Percentiles rank a stretch among this genome's conserved stretches.
Conservation (phyloP, 1,284 basidiomycete species). For the Boletus hoseneyae region DNA sequence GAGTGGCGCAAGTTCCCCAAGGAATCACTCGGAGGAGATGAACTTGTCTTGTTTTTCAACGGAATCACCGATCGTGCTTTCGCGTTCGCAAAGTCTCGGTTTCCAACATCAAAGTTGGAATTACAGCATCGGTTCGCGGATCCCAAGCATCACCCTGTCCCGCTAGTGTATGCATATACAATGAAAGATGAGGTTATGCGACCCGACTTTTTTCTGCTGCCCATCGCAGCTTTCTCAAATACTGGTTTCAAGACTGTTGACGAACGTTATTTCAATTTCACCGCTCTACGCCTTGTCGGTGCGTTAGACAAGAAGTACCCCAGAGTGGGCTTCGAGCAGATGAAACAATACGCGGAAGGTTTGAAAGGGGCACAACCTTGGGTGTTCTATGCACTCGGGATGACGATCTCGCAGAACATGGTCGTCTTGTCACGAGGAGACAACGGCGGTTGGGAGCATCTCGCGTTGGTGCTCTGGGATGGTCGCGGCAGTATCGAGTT, state of each 20-base stretch:
- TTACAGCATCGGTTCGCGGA: conserved; percentile 14
- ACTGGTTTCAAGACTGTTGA: conserved; percentile 7
- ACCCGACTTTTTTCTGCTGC: conserved; percentile 17
- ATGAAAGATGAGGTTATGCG: conserved; percentile 9
- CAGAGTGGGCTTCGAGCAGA: not conserved
- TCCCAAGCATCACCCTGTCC: conserved; percentile 7
- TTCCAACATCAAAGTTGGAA: not conserved
- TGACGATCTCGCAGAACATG: not conserved
- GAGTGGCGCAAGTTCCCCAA: conserved; percentile 10
- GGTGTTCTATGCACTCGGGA: not conserved
- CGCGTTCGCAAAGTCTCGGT: not conserved
- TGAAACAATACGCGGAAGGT: not conserved
- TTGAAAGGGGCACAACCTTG: not conserved
- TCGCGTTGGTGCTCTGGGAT: not conserved
- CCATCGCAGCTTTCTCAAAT: conserved; percentile 11
- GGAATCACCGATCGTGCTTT: conserved; percentile 6
- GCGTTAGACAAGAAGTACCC: conserved; percentile 9
- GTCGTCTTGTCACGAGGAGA: not conserved
- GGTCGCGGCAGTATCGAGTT: not conserved
- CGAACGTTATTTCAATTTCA: conserved; percentile 16
- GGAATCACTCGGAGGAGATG: conserved; percentile 7
- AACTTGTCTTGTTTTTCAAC: conserved; percentile 16
- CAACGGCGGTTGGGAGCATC: not conserved
- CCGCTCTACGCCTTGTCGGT: conserved; percentile 11
- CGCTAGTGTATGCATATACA: conserved; percentile 6